Base-by-base conservation (phyloP, 2,329 filamentous ascomycete genomes). In the Chaetomium strumarium region DNA sequence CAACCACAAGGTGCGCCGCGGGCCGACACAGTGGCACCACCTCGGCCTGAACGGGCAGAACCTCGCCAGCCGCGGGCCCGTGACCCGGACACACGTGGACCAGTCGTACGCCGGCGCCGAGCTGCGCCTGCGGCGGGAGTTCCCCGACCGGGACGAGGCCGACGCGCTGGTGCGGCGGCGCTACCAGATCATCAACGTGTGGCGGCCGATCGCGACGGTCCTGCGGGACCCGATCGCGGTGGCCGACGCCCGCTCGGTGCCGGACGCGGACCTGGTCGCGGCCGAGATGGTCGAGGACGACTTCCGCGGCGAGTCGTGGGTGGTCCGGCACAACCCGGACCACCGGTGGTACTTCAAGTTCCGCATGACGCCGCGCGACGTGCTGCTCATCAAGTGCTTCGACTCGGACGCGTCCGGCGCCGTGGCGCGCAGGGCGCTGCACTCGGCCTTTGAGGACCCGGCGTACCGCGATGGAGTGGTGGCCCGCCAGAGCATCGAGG, bases 351-450 rank as follows among this genome's bases (percentile, higher is more conserved):
- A 75, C 59, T 82, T 73, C 64, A 71, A 78, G 53, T 70, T 72
- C 57, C 65, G 60, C 1, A 76, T 79, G 67, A 68, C 65, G 5
- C 75, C 77, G 0, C 70, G 74, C 31, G 72, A 83, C 62, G 74
- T 76, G 2, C 69, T 78, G 13, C 63, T 83, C 44, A 78, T 83
- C 63, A 83, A 82, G 62, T 80, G 77, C 58, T 82, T 76, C 61
- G 80, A 83, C 49, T 60, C 73, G 5, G 73, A 75, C 60, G 62
- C 64, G n/a, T 71, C 72, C n/a, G n/a, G n/a, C n/a, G n/a, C n/a
- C 57, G 75, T 75, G n/a, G 75, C 77, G 7, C 71, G 77, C 2
- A 66, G 78, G 16, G 72, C 76, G 16, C 75, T 78, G 31, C 79
- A 83, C 60, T 73, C 72, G 30, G 76, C 78, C 0, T 81, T 83